Percentiles rank a stretch among this genome's conserved stretches.
Conservation (phyloP, 805 yeast species). For the Candida manassasensis region DNA sequence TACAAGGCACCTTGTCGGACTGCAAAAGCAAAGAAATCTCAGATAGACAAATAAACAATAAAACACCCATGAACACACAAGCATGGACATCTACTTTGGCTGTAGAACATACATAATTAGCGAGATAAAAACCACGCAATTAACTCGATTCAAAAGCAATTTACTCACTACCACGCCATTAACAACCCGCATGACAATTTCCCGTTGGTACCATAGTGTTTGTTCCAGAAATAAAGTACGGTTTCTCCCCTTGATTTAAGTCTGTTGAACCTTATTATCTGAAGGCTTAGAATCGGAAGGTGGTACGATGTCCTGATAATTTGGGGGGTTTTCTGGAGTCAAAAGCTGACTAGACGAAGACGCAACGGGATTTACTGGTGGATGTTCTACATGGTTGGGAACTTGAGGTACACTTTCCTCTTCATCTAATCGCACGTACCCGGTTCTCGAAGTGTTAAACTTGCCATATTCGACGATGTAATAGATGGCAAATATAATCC, state of each 20-base stretch:
- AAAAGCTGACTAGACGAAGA: constrained; percentile 2
- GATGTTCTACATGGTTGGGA: constrained; percentile 7
- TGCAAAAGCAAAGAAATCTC: too few species aligned
- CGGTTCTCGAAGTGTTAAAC: constrained; percentile 11
- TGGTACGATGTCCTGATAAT: constrained; percentile 9
- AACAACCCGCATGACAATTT: too few species aligned
- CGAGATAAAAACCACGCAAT: too few species aligned
- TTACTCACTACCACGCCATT: too few species aligned
- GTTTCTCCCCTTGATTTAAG: neutral
- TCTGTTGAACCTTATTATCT: constrained; percentile 4
- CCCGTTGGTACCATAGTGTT: too few species aligned
- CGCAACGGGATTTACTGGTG: constrained; percentile 5
- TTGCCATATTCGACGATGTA: constrained; percentile 16
- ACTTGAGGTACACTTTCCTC: constrained; percentile 15
- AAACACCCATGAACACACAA: too few species aligned
- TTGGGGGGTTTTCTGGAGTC: constrained; percentile 15
- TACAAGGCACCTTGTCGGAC: too few species aligned
- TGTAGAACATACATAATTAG: too few species aligned
- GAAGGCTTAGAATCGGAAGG: neutral
- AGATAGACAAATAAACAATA: too few species aligned
- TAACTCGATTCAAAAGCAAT: too few species aligned
- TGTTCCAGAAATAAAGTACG: too few species aligned
- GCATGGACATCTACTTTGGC: too few species aligned
- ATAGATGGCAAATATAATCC: constrained; percentile 27
- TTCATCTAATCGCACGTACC: constrained; percentile 18